Percentiles rank a stretch among this genome's conserved stretches.
These are phyloP conservation scores for Chrysosphaeria jannelii DNA, from an alignment of 2,329 filamentous ascomycete species.

Conservation along the genomic window DNA sequence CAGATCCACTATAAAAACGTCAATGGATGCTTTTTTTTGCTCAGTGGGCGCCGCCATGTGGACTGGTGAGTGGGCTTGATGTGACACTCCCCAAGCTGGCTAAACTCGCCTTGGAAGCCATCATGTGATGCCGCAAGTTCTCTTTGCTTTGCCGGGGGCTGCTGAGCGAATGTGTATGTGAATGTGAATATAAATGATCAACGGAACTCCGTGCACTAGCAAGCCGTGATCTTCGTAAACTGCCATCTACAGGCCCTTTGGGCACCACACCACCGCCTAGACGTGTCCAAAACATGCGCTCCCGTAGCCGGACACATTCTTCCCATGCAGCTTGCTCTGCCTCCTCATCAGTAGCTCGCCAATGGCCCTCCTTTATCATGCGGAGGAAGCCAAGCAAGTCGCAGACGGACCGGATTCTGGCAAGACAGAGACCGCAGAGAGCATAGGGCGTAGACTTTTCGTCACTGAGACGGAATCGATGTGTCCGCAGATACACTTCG, in stretches of 20 bases:
- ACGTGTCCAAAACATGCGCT: conserved; percentile 92
- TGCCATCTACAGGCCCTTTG: conserved; percentile 6
- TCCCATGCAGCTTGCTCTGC: conserved; percentile 81
- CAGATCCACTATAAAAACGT: no score
- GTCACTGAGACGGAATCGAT: conserved; percentile 73
- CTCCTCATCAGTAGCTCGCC: conserved; percentile 55
- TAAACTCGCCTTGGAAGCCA: not conserved
- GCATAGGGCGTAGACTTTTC: conserved; percentile 73
- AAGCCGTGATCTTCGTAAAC: no score
- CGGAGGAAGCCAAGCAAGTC: conserved; percentile 79
- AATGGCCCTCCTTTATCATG: conserved; percentile 77
- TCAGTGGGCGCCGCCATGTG: no score
- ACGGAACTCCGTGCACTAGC: no score
- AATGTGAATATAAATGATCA: no score
- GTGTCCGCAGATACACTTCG: conserved; percentile 40
- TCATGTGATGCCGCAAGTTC: no score
- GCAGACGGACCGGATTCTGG: conserved; percentile 58
- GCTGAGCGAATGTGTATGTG: no score
- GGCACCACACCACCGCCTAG: conserved; percentile 80
- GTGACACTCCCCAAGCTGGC: conserved; percentile 1
- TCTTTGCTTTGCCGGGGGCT: no score
- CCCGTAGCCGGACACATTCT: conserved; percentile 63
- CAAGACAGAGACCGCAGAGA: conserved; percentile 66
- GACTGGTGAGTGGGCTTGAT: no score
- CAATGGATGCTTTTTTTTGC: no score